Evolutionary conservation across 257 asterid genomes (phyloP).

Genomic region (Solanum sitiens): DNA sequence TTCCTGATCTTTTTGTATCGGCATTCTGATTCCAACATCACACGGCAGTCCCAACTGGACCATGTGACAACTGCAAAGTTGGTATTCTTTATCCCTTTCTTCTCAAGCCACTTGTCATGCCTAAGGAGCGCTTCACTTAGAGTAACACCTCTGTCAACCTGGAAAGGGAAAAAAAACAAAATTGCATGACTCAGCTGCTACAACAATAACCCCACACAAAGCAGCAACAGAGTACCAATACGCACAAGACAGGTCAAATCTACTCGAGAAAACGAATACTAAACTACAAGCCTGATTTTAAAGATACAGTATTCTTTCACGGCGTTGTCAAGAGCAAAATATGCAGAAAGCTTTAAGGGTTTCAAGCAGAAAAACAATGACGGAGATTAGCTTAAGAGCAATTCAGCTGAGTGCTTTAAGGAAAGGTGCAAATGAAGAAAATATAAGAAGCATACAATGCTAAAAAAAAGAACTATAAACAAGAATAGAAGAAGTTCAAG

Average conservation of each 20-base stretch:
- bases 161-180: background rate
- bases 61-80: conserved; percentile 90
- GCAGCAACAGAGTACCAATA: background rate
- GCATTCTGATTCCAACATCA: conserved; percentile 94
- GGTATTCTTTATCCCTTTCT: conserved; percentile 59
- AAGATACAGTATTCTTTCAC: background rate
- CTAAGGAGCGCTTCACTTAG: conserved; percentile 73
- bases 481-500: background rate
- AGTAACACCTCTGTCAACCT: conserved; percentile 83
- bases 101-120: conserved; percentile 88
- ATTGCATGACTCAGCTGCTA: background rate
- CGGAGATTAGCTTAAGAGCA: background rate
- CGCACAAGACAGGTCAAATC: background rate
- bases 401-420: background rate
- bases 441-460: background rate
- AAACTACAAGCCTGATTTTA: background rate
- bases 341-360: background rate
- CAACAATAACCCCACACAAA: background rate
- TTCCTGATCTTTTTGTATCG: conserved; percentile 64
- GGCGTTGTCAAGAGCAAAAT: background rate
- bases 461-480: background rate
- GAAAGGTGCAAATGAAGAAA: background rate
- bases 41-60: conserved; percentile 94
- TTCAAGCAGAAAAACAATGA: background rate
- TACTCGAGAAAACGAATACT: background rate